These are phyloP conservation scores for Fusarium sp. DNA, from an alignment of 2,329 filamentous ascomycete genomes.

Conservation along the genomic window DNA sequence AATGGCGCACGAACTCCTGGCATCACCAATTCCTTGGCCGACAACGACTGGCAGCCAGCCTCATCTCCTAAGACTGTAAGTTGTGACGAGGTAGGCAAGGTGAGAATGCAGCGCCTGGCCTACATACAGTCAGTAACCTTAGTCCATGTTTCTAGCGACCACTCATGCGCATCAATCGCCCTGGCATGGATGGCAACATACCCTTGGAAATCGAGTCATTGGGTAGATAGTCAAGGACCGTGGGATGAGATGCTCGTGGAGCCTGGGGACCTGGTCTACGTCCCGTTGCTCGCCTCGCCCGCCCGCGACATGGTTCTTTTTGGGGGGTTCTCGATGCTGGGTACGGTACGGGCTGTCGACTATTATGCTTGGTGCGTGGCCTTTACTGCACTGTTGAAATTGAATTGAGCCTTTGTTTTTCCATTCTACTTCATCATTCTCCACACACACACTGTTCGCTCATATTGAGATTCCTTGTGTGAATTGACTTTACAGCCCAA, in stretches of 20 bases:
- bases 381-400: constrained; percentile 12
- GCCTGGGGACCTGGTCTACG: constrained; percentile 21
- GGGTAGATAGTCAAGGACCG: constrained; percentile 3
- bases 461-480: constrained; percentile 16
- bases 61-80: constrained; percentile 12
- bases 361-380: neutral
- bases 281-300: constrained; percentile 24
- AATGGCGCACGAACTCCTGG: constrained; percentile 36
- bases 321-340: constrained; percentile 9
- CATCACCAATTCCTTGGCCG: constrained; percentile 26
- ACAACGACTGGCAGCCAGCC: constrained; percentile 23
- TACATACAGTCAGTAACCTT: neutral
- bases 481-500: constrained; percentile 35
- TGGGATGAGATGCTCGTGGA: constrained; percentile 30
- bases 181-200: constrained; percentile 32
- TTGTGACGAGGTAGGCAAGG: constrained; percentile 24
- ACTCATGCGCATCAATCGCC: constrained; percentile 44
- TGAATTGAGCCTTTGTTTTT: constrained; percentile 11
- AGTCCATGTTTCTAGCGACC: constrained; percentile 35
- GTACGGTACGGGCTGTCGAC: constrained; percentile 22
- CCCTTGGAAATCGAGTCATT: constrained; percentile 14
- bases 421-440: constrained; percentile 14
- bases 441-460: constrained; percentile 21
- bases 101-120: constrained; percentile 29
- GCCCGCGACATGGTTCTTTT: constrained; percentile 15